Evolutionary conservation across 495 filamentous ascomycete species (phyloP).

Genomic region (Hamigera avellanea): DNA sequence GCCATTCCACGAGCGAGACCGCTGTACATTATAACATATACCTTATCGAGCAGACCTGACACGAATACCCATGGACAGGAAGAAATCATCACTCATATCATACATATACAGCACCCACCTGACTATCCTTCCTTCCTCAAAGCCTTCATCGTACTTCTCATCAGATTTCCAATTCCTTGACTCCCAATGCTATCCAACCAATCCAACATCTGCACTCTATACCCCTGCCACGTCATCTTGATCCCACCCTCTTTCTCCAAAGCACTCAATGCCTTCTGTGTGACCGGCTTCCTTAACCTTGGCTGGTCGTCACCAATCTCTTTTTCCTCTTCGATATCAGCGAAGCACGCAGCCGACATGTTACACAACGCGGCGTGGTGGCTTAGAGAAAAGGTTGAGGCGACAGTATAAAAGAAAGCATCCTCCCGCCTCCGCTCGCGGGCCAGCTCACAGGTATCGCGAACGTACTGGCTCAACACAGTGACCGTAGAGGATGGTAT

Average conservation of each 20-base stretch:
- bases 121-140: constrained; percentile 28
- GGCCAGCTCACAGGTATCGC: constrained; percentile 20
- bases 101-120: too few relatives aligned
- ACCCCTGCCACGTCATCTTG: constrained; percentile 59
- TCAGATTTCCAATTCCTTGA: constrained; percentile 55
- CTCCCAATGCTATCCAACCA: constrained; percentile 57
- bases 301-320: constrained; percentile 32
- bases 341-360: constrained; percentile 54
- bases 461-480: constrained; percentile 37
- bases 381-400: constrained; percentile 56
- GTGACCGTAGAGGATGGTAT: constrained; percentile 37
- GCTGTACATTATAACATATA: too few relatives aligned
- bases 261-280: constrained; percentile 48
- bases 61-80: too few relatives aligned
- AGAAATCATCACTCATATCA: too few relatives aligned
- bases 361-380: constrained; percentile 54
- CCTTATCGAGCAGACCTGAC: too few relatives aligned
- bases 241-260: constrained; percentile 61
- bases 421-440: constrained; percentile 25
- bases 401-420: constrained; percentile 33
- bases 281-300: constrained; percentile 66
- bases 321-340: constrained; percentile 50
- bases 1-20: too few relatives aligned
- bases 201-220: constrained; percentile 59
- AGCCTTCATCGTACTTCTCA: constrained; percentile 78